Evolutionary conservation across 768 basidiomycete genomes (phyloP).

Genomic region (Gymnopilus dilepis): DNA sequence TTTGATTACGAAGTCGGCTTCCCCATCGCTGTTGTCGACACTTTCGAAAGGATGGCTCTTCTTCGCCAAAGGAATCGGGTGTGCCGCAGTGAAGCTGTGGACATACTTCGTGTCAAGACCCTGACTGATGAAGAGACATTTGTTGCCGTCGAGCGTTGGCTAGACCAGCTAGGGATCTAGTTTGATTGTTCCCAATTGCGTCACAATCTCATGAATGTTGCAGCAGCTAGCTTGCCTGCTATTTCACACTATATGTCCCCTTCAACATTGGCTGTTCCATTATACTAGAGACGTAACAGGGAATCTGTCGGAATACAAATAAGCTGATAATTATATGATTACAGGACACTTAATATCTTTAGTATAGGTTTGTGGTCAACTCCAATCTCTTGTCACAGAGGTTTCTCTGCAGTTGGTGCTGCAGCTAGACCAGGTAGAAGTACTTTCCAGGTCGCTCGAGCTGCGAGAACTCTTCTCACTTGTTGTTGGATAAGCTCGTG

Average conservation of each 20-base stretch:
- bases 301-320: background rate
- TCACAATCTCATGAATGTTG: too few species aligned
- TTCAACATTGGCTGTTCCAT: background rate
- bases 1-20: constrained; percentile 69
- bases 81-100: constrained; percentile 41
- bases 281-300: background rate
- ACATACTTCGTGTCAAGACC: constrained; percentile 39
- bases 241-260: too few species aligned
- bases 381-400: constrained; percentile 22
- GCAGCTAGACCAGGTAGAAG: constrained; percentile 66
- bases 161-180: constrained; percentile 60
- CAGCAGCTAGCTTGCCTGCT: too few species aligned
- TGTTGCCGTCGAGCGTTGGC: constrained; percentile 53
- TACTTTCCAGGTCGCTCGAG: constrained; percentile 69
- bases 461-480: constrained; percentile 67
- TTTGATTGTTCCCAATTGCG: background rate
- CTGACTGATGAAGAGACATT: constrained; percentile 44
- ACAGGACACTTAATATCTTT: background rate
- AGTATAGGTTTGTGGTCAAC: background rate
- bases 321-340: constrained; percentile 15
- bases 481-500: constrained; percentile 93
- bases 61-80: constrained; percentile 47
- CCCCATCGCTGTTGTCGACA: constrained; percentile 58
- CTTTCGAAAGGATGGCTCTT: constrained; percentile 35
- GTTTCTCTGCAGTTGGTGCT: constrained; percentile 37